Conservation (phyloP, 2,329 filamentous ascomycete species). For the Chrysoporthe austroafricana region DNA sequence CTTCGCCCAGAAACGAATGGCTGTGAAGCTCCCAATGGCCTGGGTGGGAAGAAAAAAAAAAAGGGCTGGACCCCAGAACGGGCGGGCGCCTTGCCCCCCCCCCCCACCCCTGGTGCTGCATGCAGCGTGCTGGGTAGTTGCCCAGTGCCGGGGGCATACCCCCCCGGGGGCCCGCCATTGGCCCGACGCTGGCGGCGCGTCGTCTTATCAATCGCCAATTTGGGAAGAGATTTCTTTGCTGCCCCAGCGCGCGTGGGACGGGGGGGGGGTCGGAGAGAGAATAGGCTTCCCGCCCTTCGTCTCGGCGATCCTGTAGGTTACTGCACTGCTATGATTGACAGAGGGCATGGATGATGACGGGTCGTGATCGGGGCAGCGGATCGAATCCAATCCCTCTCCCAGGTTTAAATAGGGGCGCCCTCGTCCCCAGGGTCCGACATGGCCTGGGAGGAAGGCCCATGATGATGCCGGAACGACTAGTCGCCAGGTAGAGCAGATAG, state of each 20-base stretch:
- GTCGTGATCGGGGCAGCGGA: constrained; percentile 22
- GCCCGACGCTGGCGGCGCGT: constrained; percentile 15
- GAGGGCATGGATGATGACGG: constrained; percentile 12
- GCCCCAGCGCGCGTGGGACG: neutral
- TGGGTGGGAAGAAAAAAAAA: neutral
- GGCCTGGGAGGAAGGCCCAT: neutral
- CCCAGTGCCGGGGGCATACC: no score
- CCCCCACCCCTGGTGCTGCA: constrained; percentile 6
- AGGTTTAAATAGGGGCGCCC: neutral
- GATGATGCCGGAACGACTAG: neutral
- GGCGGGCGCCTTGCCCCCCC: neutral
- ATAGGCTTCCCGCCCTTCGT: neutral
- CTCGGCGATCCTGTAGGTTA: no score
- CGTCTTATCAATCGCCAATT: constrained; percentile 26
- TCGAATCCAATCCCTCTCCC: constrained; percentile 11
- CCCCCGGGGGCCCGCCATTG: constrained; percentile 21
- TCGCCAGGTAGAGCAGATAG: neutral
- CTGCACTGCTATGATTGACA: no score
- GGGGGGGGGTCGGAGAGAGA: constrained; percentile 8
- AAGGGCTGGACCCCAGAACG: constrained; percentile 1
- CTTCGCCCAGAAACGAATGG: constrained; percentile 20
- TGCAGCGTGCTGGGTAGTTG: constrained; percentile 8
- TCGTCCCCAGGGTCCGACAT: constrained; percentile 4
- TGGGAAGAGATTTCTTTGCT: constrained; percentile 16
- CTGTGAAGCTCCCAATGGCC: constrained; percentile 18